Base-by-base conservation (phyloP, 495 filamentous ascomycete species). In the Hypoxylon trugodes region DNA sequence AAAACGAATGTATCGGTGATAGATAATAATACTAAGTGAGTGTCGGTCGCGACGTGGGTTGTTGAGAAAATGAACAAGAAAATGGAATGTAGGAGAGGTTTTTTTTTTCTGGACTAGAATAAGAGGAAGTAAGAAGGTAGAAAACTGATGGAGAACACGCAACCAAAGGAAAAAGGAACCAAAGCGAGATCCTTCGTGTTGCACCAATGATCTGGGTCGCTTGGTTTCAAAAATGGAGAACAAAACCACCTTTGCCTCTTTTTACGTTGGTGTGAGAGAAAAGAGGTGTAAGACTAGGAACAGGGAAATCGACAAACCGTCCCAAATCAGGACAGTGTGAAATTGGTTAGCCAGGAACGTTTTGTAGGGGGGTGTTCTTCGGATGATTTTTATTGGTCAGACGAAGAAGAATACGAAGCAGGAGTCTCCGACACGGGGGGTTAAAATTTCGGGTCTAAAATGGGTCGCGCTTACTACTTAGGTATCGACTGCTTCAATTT, bases 261-360 rank as follows among this genome's bases (percentile, higher is more conserved):
- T 61, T 33, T 56, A 19, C 22, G 30, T 37, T 41, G 46, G 61
- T 45, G 54, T 59, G 61, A 53, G 35, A 28, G 15, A 45, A 46
- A 30, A 46, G 47, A 53, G 62, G 41, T 18, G 56, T 66, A n/a
- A 66, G 62, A 66, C 30, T 52, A 65, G 48, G 54, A 59, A 65
- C 61, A 59, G 61, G 55, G 18, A 46, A n/a, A n/a, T n/a, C n/a
- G n/a, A n/a, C n/a, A 65, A 59, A 59, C 36, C 12, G 46, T 22
- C 13, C 16, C 42, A 48, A 18, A 26, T 7, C 8, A 21, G n/a
- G 16, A 42, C 22, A 35, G 26, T 42, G 10, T 24, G 38, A 32
- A 30, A 21, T 32, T 16, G 19, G 49, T 13, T 41, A 54, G n/a
- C 40, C 28, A 43, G 28, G 43, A 48, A 55, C 38, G 22, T 53